phyloP scores from a whole-genome alignment of 768 basidiomycete genomes.

The Tricholoma terreum region DNA sequence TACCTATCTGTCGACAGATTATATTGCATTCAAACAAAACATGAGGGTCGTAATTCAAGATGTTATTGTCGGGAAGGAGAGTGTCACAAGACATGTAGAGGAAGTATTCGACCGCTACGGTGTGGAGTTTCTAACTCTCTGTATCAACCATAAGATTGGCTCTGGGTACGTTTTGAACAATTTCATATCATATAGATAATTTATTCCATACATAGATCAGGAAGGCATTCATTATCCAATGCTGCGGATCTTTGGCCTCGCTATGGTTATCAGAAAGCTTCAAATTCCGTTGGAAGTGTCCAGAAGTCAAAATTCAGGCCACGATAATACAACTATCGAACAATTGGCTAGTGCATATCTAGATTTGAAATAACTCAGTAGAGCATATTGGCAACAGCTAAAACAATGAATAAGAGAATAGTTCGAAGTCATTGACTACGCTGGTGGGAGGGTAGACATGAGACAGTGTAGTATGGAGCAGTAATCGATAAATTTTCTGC shows the following conservation, averaged over 20 bases:
- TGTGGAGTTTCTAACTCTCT: constrained; percentile 35
- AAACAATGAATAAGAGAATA: too few relatives aligned
- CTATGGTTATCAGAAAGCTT: constrained; percentile 29
- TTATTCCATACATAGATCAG: neutral
- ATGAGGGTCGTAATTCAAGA: constrained; percentile 38
- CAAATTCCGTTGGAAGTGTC: constrained; percentile 6
- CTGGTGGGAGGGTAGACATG: too few relatives aligned
- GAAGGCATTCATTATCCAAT: constrained; percentile 15
- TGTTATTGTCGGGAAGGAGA: constrained; percentile 36
- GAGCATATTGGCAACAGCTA: too few relatives aligned
- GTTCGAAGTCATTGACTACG: too few relatives aligned
- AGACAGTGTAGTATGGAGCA: too few relatives aligned
- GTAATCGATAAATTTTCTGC: too few relatives aligned
- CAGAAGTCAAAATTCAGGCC: constrained; percentile 32
- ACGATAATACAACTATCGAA: neutral
- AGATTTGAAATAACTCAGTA: too few relatives aligned
- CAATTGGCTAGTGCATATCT: too few relatives aligned
- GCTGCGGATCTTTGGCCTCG: constrained; percentile 25
- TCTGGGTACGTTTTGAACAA: constrained; percentile 8
- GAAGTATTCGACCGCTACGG: constrained; percentile 32
- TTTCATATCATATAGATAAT: neutral
- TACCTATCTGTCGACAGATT: constrained; percentile 24
- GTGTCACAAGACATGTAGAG: constrained; percentile 35
- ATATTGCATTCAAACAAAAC: constrained; percentile 30
- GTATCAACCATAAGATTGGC: constrained; percentile 28